Evolutionary conservation across 805 yeast genomes (phyloP).

Genomic region (Starmerella geochares): DNA sequence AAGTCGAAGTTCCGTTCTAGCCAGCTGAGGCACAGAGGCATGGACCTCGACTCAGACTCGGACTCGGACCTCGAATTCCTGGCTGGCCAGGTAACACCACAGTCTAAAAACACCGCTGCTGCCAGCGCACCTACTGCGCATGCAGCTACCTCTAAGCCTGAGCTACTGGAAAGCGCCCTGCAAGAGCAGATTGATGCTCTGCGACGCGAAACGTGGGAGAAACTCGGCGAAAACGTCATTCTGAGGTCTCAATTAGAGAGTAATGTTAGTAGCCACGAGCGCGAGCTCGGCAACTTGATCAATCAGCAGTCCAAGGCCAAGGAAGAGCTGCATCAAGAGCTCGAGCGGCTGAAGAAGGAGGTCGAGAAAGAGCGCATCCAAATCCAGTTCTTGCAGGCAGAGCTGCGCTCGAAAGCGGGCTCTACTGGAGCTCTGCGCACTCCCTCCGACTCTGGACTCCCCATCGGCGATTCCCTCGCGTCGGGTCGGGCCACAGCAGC

Average conservation of each 20-base stretch:
- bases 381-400: conserved; percentile 40
- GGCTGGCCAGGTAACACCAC: conserved; percentile 4
- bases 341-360: conserved; percentile 35
- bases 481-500: no score
- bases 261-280: conserved; percentile 23
- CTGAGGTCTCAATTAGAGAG: conserved; percentile 54
- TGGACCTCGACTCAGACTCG: conserved; percentile 5
- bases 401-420: conserved; percentile 11
- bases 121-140: background rate
- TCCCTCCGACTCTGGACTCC: background rate
- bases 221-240: conserved; percentile 74
- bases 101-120: conserved; percentile 13
- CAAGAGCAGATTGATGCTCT: background rate
- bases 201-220: conserved; percentile 23
- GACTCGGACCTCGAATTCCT: conserved; percentile 20
- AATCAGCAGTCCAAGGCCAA: conserved; percentile 22
- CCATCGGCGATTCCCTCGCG: background rate
- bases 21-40: background rate
- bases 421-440: background rate
- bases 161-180: background rate
- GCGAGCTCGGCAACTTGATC: conserved; percentile 27
- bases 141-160: background rate
- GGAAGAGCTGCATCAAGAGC: conserved; percentile 31
- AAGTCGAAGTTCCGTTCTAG: background rate
- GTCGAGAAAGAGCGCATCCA: conserved; percentile 44